Percentiles rank a stretch among this genome's conserved stretches.
These are phyloP conservation scores for Zygoascus meyerae DNA, from an alignment of 1,139 yeast species.

Conservation along the genomic window DNA sequence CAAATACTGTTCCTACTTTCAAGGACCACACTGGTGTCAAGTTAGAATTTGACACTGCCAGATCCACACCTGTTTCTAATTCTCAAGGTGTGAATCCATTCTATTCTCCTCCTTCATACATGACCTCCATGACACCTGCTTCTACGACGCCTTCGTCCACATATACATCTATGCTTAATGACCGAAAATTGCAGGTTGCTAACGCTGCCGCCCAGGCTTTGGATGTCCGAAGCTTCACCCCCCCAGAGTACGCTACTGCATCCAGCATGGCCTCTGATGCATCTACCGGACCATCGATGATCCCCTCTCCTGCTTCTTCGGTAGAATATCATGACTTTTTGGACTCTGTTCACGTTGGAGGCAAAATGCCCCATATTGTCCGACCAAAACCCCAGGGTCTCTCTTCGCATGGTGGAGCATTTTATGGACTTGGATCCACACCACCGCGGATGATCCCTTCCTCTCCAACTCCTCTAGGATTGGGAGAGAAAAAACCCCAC, in stretches of 20 bases:
- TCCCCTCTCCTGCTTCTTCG: constrained; percentile 6
- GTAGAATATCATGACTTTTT: constrained; percentile 6
- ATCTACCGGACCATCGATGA: background rate
- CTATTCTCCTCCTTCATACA: constrained; percentile 32
- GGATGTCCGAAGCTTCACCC: constrained; percentile 17
- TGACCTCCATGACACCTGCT: constrained; percentile 7
- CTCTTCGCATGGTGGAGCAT: background rate
- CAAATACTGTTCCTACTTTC: constrained; percentile 9
- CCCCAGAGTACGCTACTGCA: constrained; percentile 15
- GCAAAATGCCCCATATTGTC: background rate
- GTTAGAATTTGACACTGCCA: constrained; percentile 10
- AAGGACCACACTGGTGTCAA: constrained; percentile 12
- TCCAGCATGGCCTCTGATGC: background rate
- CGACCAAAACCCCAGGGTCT: constrained; percentile 1
- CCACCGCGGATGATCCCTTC: constrained; percentile 62
- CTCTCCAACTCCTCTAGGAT: constrained; percentile 31
- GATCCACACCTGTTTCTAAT: constrained; percentile 11
- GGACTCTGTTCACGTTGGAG: background rate
- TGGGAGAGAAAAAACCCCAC: constrained; percentile 30
- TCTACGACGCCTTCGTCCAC: constrained; percentile 12
- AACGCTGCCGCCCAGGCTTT: constrained; percentile 19
- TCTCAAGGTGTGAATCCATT: constrained; percentile 31
- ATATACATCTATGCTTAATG: constrained; percentile 9
- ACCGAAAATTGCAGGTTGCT: constrained; percentile 10
- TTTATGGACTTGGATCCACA: constrained; percentile 36